Evolutionary conservation across 2,329 filamentous ascomycete species (phyloP), one percentile per base, ranked within the genome.

Genomic region (Parastagonospora nodorum): DNA sequence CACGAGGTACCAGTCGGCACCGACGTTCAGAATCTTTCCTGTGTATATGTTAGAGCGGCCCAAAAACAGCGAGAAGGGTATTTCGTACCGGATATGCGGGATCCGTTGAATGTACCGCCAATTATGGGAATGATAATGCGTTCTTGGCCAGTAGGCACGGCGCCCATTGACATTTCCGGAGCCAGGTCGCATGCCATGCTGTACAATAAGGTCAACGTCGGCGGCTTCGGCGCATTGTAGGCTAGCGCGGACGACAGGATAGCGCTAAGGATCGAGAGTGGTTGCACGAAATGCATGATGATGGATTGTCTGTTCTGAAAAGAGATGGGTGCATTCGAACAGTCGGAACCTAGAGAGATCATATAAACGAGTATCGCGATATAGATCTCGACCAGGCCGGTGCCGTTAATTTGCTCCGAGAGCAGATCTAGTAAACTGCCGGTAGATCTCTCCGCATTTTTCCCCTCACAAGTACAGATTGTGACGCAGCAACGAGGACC

Each of bases 21-120:
- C 69, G 4, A 72, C 46, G 32, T 69, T 50, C 8, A 70, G 53
- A 19, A 72, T 58, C 27, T 50, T 53, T 10, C 58, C 58, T 40
- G n/a, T n/a, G 3, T 8, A 24, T 2, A 6, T n/a, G 12, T 40
- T 5, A 40, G 38, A 12, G 28, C 6, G 24, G 19, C 8, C 24
- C 16, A 32, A 3, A 6, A 4, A 19, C 12, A 12, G 8, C 36
- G 36, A 27, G 8, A 12, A 11, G 8, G 11, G 7, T 5, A 11
- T 24, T 2, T 39, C 14, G 4, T n/a, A 40, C 38, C 38, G 11
- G 38, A 40, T 11, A 40, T 10, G 5, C 38, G 38, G 12, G 16
- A 10, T n/a, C 38, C 38, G n/a, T 40, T 40, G 38, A 40, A 40
- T 16, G 24, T 27, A 28, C 38, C 38, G 2, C 38, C 38, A 28